These are phyloP conservation scores for Solanum rostratum DNA, from an alignment of 257 asterid species.

Conservation along the genomic window DNA sequence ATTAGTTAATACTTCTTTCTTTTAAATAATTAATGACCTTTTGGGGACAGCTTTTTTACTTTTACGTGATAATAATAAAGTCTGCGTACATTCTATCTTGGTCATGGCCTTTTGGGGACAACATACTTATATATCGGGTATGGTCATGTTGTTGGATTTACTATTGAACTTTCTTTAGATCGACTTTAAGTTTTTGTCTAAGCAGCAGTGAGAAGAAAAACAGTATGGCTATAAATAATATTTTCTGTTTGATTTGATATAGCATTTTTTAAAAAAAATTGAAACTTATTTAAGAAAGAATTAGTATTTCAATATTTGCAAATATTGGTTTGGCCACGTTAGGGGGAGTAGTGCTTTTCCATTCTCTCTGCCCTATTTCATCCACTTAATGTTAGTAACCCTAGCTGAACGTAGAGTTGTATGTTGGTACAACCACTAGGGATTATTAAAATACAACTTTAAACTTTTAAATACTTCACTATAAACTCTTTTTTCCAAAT, in stretches of 20 bases:
- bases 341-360: neutral
- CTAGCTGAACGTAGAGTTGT: neutral
- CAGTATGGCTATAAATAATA: neutral
- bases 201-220: neutral
- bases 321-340: neutral
- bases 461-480: neutral
- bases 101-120: too few relatives aligned
- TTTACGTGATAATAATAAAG: too few relatives aligned
- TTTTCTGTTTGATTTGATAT: too few relatives aligned
- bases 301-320: neutral
- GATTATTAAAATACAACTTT: neutral
- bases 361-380: neutral
- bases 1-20: neutral
- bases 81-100: too few relatives aligned
- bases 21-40: neutral
- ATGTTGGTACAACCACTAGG: neutral
- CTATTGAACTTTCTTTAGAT: neutral
- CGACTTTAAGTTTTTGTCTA: neutral
- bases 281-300: too few relatives aligned
- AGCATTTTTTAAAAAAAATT: too few relatives aligned
- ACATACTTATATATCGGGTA: too few relatives aligned
- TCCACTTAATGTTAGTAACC: neutral
- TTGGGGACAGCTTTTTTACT: too few relatives aligned
- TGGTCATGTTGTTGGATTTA: too few relatives aligned
- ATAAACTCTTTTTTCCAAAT: neutral